Evolutionary conservation across 129 eudicot genomes (phyloP).

Genomic region (Helichrysum umbraculigerum): DNA sequence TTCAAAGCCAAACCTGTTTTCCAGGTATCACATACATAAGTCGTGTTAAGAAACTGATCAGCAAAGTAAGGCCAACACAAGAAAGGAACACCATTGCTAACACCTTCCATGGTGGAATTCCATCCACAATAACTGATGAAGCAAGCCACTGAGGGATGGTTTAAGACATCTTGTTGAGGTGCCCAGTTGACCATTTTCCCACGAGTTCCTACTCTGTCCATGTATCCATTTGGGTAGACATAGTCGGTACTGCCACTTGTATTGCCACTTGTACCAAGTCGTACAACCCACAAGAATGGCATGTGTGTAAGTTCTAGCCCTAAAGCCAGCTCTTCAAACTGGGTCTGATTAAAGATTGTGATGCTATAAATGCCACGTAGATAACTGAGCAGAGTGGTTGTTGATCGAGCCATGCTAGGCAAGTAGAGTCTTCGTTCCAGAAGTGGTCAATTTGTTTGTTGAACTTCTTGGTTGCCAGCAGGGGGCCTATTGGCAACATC

Average conservation of each 20-base stretch:
- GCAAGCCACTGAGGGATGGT: conserved; percentile 63
- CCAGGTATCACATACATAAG: conserved; percentile 57
- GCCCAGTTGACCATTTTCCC: conserved; percentile 59
- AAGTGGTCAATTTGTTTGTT: conserved; percentile 38
- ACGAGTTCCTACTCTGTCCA: conserved; percentile 35
- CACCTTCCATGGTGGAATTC: conserved; percentile 63
- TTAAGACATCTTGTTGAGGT: conserved; percentile 51
- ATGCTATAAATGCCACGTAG: conserved; percentile 64
- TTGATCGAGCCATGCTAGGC: conserved; percentile 66
- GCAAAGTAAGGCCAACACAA: conserved; percentile 77
- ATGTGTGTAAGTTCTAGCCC: conserved; percentile 49
- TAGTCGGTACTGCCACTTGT: neutral
- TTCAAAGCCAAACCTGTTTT: conserved; percentile 44
- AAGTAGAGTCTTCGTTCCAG: conserved; percentile 56
- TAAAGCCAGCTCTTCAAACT: conserved; percentile 52
- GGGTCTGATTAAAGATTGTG: conserved; percentile 35
- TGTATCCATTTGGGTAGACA: conserved; percentile 40
- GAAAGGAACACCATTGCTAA: conserved; percentile 59
- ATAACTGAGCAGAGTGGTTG: conserved; percentile 42
- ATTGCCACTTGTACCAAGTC: conserved; percentile 27
- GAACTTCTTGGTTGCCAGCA: conserved; percentile 38
- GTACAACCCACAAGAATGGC: conserved; percentile 65
- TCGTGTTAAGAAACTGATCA: conserved; percentile 51
- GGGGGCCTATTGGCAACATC: conserved; percentile 52
- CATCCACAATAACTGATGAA: conserved; percentile 70